Evolutionary conservation across 2,329 filamentous ascomycete species (phyloP), one percentile per base, ranked within the genome.

Genomic region (Aspergillus persii): DNA sequence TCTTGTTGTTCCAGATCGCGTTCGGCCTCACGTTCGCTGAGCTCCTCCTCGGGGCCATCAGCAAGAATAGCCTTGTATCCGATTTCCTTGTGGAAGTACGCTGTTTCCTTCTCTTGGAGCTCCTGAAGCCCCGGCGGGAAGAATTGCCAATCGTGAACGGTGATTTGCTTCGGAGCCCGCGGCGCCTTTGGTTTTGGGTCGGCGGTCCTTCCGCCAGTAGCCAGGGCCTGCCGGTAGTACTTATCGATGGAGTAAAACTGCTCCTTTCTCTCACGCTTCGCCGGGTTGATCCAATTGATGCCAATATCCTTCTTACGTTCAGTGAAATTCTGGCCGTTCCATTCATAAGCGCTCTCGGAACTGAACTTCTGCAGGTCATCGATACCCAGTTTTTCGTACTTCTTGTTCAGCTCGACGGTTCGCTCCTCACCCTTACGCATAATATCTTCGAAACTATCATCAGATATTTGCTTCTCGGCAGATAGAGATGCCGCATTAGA

Each of bases 161-260:
- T 81, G 54, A 96, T 86, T 74, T 99, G 95, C 77, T 96, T 96
- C 0, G 95, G 95, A 8, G 95, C 92, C 57, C 93, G 88, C n/a
- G 95, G 96, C 23, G 95, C 91, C 77, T 96, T 96, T 8, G 94
- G 93, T 76, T 97, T 97, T 29, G 90, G 85, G 62, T 97, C 92
- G 44, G 91, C 88, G 27, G 87, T 89, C 50, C 88, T 85, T 39
- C 89, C 86, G 75, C 92, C 87, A 55, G 91, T 95, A 68, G 90
- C 90, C 71, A 99, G 85, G 8, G 92, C 91, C 69, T 96, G 89
- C 65, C 94, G 89, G 79, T 98, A 99, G 79, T 99, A 99, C 76
- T 97, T 96, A 75, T 99, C 96, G 81, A 99, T 96, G 0, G 94
- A 97, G 74, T 99, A 99, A 4, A 92, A 92, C 73, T 97, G 92